Evolutionary conservation across 495 filamentous ascomycete genomes (phyloP).

Genomic region (Hyaloscypha finlandica): DNA sequence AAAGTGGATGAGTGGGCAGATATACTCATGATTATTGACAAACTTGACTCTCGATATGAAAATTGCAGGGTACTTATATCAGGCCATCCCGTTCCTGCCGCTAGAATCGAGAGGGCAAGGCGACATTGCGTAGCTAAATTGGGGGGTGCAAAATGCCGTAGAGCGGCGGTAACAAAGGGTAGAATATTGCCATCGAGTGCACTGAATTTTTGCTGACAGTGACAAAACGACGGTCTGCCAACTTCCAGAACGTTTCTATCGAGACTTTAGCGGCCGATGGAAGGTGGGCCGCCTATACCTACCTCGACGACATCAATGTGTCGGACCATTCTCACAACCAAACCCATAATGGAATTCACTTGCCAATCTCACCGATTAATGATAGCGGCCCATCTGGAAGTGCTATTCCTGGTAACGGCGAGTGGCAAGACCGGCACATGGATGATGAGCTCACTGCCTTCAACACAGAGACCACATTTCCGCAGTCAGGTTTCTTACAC

Average conservation of each 20-base stretch:
- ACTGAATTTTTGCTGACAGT: not conserved
- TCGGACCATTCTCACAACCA: not conserved
- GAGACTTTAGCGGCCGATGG: no score
- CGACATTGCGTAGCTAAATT: not conserved
- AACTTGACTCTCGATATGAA: not conserved
- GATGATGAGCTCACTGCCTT: not conserved
- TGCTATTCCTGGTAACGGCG: not conserved
- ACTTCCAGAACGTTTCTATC: no score
- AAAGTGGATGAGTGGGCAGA: constrained; percentile 6
- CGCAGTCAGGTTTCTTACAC: not conserved
- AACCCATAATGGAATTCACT: not conserved
- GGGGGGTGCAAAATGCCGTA: constrained; percentile 1
- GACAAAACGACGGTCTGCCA: not conserved
- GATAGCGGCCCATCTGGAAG: not conserved
- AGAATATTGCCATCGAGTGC: not conserved
- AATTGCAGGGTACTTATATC: not conserved
- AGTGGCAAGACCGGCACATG: not conserved
- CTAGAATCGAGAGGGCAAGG: constrained; percentile 4
- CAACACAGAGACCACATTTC: constrained; percentile 1
- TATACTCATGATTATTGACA: not conserved
- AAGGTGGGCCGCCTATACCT: no score
- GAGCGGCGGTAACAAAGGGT: not conserved
- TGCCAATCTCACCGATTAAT: not conserved
- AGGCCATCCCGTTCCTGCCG: not conserved
- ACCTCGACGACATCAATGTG: constrained; percentile 4